A percentile compares a stretch with the other conserved stretches of the same genome.
phyloP scores from a whole-genome alignment of 2,329 filamentous ascomycete genomes.

The Diaporthe longicolla region DNA sequence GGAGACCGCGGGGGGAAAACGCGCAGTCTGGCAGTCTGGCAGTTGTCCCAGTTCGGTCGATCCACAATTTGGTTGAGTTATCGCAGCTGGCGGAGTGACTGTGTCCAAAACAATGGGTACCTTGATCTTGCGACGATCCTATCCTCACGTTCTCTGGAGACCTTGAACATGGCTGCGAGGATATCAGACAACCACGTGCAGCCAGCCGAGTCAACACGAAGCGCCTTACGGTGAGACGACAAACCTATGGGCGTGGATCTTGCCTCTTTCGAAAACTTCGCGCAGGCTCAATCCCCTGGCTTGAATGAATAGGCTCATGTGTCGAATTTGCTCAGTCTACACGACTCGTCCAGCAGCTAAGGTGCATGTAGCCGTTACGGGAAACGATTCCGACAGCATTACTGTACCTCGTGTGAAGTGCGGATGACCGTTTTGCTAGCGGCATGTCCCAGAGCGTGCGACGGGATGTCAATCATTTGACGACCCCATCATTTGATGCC shows the following conservation, averaged over 20 bases:
- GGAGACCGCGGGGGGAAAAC: slow-evolving; percentile 31
- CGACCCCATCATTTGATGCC: slow-evolving; percentile 27
- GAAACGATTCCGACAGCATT: neutral
- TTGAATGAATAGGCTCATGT: neutral
- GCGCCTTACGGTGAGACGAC: neutral
- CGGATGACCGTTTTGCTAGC: neutral
- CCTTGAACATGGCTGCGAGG: slow-evolving; percentile 6
- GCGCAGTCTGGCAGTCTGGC: slow-evolving; percentile 20
- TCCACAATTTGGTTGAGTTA: neutral
- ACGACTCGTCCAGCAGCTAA: slow-evolving; percentile 1
- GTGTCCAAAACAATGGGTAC: slow-evolving; percentile 14
- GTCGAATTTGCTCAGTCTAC: neutral
- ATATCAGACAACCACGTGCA: slow-evolving; percentile 3
- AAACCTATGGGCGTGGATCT: neutral
- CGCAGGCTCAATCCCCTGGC: neutral
- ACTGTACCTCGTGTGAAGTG: neutral
- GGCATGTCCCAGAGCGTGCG: neutral
- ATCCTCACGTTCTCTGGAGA: neutral
- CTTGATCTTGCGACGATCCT: neutral
- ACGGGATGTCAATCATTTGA: neutral
- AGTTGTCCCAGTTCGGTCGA: neutral
- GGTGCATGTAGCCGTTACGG: neutral
- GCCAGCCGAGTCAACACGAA: slow-evolving; percentile 13
- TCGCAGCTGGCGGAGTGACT: slow-evolving; percentile 16
- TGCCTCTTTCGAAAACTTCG: slow-evolving; percentile 13